Conservation (phyloP, 1,284 basidiomycete genomes). For the Volvariella surrecta region DNA sequence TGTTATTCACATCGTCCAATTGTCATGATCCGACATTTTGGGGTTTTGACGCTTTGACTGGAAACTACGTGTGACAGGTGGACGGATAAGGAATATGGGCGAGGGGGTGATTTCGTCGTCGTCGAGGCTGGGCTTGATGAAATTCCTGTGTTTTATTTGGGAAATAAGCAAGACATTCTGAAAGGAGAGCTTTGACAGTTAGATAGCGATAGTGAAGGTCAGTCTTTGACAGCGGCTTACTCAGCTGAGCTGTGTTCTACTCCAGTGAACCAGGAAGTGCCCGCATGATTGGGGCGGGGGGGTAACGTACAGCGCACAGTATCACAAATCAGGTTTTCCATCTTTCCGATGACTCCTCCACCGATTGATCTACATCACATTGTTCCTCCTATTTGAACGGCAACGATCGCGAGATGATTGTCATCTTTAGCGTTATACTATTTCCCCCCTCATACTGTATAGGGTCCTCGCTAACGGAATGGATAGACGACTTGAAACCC, state of each 20-base stretch:
- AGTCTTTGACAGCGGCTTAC: background rate
- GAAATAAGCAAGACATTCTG: constrained; percentile 23
- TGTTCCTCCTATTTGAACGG: too few species aligned
- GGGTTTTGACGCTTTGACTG: background rate
- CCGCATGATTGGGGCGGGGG: too few species aligned
- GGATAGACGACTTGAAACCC: too few species aligned
- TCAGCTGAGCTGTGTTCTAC: background rate
- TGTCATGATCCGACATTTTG: background rate
- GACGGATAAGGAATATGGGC: constrained; percentile 24
- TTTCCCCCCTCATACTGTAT: too few species aligned
- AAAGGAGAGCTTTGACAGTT: constrained; percentile 18
- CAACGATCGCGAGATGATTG: too few species aligned
- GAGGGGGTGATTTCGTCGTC: constrained; percentile 22
- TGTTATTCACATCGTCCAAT: constrained; percentile 6
- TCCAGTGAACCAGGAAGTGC: background rate
- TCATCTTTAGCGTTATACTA: too few species aligned
- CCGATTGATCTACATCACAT: too few species aligned
- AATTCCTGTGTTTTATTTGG: constrained; percentile 32
- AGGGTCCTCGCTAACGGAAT: too few species aligned
- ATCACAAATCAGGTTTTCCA: background rate
- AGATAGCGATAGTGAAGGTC: background rate
- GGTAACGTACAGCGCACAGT: background rate
- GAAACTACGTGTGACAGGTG: constrained; percentile 21
- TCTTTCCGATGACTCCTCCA: too few species aligned
- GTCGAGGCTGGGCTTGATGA: constrained; percentile 25